These are phyloP conservation scores for Ophiocordyceps unilateralis DNA, from an alignment of 2,329 filamentous ascomycete species.

Conservation along the genomic window DNA sequence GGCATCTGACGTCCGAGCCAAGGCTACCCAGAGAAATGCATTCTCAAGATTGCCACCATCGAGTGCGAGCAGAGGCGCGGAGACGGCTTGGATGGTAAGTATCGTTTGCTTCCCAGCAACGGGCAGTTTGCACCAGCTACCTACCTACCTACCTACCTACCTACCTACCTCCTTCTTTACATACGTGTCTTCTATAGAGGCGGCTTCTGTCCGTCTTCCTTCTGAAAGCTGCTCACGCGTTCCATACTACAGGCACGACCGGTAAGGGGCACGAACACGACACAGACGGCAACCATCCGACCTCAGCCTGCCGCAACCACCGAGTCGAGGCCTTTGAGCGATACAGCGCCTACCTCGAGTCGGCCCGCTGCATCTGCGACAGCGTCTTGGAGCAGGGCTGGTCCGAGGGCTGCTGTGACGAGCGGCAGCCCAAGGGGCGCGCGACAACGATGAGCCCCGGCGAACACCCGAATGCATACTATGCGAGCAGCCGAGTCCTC, in stretches of 20 bases:
- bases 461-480: too few relatives aligned
- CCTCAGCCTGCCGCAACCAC: constrained; percentile 14
- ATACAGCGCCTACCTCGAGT: constrained; percentile 17
- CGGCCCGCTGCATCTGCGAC: constrained; percentile 20
- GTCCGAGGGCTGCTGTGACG: constrained; percentile 11
- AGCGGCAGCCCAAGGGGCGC: constrained; percentile 1
- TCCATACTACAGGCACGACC: constrained; percentile 13
- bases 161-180: constrained; percentile 1
- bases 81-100: constrained; percentile 9
- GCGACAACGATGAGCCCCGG: not conserved
- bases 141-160: not conserved
- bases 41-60: constrained; percentile 12
- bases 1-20: not conserved
- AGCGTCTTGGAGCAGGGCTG: constrained; percentile 13
- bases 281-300: too few relatives aligned
- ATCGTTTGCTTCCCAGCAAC: not conserved
- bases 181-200: too few relatives aligned
- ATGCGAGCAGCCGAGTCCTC: constrained; percentile 2
- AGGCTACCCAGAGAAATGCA: constrained; percentile 12
- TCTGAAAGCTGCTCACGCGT: too few relatives aligned
- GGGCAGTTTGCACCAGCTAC: too few relatives aligned
- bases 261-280: too few relatives aligned
- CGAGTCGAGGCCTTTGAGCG: constrained; percentile 15
- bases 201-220: too few relatives aligned
- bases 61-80: constrained; percentile 15